These are phyloP conservation scores for Ambispora gerdemannii DNA, from an alignment of 192 early-diverging fungal genomes.

Conservation along the genomic window DNA sequence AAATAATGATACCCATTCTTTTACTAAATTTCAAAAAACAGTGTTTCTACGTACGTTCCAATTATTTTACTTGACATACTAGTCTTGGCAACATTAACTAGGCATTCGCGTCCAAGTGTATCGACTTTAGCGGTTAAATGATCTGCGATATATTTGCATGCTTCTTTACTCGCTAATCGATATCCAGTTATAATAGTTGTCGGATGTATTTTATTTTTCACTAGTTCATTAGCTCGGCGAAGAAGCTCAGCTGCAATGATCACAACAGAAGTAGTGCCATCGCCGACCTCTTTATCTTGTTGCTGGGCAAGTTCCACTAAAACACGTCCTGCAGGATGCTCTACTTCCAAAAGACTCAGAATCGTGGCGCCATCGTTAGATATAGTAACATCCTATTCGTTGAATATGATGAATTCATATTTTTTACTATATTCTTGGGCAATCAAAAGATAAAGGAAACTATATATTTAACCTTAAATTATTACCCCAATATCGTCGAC, in stretches of 20 bases:
- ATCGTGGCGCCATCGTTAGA: slow-evolving; percentile 99
- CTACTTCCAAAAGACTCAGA: slow-evolving; percentile 92
- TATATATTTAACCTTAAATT: not conserved
- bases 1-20: too few relatives aligned
- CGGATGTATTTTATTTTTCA: slow-evolving; percentile 99
- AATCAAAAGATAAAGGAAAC: not conserved
- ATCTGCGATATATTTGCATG: slow-evolving; percentile 96
- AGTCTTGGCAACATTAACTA: slow-evolving; percentile 97
- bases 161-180: slow-evolving; percentile 93
- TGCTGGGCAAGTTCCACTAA: slow-evolving; percentile 98
- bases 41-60: slow-evolving; percentile 73
- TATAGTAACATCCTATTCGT: slow-evolving; percentile 89
- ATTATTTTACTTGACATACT: slow-evolving; percentile 98
- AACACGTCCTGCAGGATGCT: slow-evolving; percentile 96
- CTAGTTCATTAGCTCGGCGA: slow-evolving; percentile 92
- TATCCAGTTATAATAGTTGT: slow-evolving; percentile 99
- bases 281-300: slow-evolving; percentile 99
- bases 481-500: slow-evolving; percentile 95
- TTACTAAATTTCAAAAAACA: too few relatives aligned
- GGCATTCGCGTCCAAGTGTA: slow-evolving; percentile 83
- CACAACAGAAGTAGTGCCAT: slow-evolving; percentile 99
- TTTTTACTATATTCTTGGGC: not conserved
- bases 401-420: slow-evolving; percentile 16
- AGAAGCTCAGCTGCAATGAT: slow-evolving; percentile 98
- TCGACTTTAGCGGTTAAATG: slow-evolving; percentile 96